Conservation (phyloP, 768 basidiomycete genomes). For the Hypsizygus marmoreus region DNA sequence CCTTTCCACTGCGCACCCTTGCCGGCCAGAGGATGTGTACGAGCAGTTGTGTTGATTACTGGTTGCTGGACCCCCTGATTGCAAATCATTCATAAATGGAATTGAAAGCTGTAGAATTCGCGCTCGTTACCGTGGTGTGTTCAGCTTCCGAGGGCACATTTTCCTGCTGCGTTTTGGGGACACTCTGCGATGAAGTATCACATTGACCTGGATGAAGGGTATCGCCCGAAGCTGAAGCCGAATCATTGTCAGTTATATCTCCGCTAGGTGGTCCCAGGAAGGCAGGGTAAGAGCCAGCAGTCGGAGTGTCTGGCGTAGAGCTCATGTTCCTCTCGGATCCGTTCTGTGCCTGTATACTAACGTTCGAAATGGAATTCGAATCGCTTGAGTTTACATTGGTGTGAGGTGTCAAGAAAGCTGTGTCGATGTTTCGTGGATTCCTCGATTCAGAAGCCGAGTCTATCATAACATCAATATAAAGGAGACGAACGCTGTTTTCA, state of each 20-base stretch:
- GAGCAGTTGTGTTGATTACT: slow-evolving; percentile 12
- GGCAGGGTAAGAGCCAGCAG: background rate
- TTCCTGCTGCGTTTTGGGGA: too few species aligned
- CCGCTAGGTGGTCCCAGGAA: background rate
- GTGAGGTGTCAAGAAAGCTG: slow-evolving; percentile 5
- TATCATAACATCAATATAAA: too few species aligned
- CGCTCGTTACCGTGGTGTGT: too few species aligned
- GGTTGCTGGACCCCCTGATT: slow-evolving; percentile 6
- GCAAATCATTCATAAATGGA: background rate
- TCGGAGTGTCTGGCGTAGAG: background rate
- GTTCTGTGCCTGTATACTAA: slow-evolving; percentile 16
- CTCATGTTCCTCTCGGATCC: slow-evolving; percentile 10
- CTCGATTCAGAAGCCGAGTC: too few species aligned
- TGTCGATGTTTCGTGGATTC: background rate
- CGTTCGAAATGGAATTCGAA: slow-evolving; percentile 6
- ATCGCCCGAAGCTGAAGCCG: background rate
- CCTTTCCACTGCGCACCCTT: slow-evolving; percentile 18
- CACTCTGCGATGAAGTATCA: background rate
- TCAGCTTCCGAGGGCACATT: too few species aligned
- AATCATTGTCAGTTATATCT: background rate
- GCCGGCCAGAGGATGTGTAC: slow-evolving; percentile 20
- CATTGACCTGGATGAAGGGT: background rate
- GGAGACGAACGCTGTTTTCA: too few species aligned
- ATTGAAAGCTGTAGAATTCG: background rate
- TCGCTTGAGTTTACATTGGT: background rate